Evolutionary conservation across 805 yeast species (phyloP), one percentile per base, ranked within the genome.

Genomic region (Kluyveromyces dobzhanskii): DNA sequence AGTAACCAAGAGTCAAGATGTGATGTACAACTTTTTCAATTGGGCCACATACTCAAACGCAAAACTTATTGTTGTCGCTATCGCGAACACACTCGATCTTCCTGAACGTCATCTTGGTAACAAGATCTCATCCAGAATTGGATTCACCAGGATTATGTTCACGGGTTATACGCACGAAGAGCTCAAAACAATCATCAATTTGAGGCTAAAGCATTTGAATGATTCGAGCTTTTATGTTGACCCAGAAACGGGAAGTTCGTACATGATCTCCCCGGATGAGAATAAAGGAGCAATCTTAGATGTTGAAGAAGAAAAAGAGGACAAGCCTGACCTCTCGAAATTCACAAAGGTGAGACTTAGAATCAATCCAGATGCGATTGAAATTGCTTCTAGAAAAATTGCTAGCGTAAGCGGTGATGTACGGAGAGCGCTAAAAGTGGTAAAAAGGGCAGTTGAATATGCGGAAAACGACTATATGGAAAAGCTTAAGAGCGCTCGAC

Each of bases 401-500:
- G 95, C 97, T 4, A 78, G 92, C 62, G 97, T 92, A 3, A 84
- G 94, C 56, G 98, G 99, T 42, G 99, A 92, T 66, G 98, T 97
- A 1, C 70, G 99, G 52, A 68, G 97, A 43, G 97, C 95, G 0
- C 66, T 92, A 40, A 82, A 82, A 41, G 83, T 92, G 17, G 83
- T 96, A 53, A 71, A 88, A 28, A 66, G 97, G 41, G 96, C 97
- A 0, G 81, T 88, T 6, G 96, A 86, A 54, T 68, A 88, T 23
- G 95, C 95, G 0, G 94, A 85, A 52, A 53, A 61, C 25, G 83
- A 79, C 43, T 75, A 69, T 50, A 51, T 69, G 53, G 50, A 55
- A 28, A 59, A 62, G 25, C 54, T 57, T 40, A 63, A 64, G 1
- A 57, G 48, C 39, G 51, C 49, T 4, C 54, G 54, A 37, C 59